Evolutionary conservation across 345 rosid genomes (phyloP).

Genomic region (Corchorus capsularis): DNA sequence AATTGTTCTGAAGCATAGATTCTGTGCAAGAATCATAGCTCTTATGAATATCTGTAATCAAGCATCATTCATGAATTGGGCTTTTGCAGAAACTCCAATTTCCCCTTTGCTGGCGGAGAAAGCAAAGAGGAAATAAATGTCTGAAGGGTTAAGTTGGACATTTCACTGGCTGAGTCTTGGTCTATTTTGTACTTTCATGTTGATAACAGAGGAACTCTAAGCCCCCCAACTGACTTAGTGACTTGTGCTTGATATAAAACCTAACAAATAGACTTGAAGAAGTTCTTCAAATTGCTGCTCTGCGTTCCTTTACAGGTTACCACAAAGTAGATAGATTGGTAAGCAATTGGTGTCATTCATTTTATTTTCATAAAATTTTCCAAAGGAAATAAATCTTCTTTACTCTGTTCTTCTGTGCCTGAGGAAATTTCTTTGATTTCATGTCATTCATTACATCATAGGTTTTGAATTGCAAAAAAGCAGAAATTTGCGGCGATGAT

Average conservation of each 20-base stretch:
- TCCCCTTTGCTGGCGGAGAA: not conserved
- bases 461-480: not conserved
- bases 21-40: slow-evolving; percentile 27
- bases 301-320: too few relatives aligned
- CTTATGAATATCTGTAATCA: slow-evolving; percentile 4
- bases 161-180: not conserved
- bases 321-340: too few relatives aligned
- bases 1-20: slow-evolving; percentile 24
- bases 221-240: not conserved
- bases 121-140: slow-evolving; percentile 5
- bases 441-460: not conserved
- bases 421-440: not conserved
- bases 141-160: slow-evolving; percentile 13
- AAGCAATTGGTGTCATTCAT: not conserved
- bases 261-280: not conserved
- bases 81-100: not conserved
- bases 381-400: not conserved
- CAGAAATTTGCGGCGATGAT: slow-evolving; percentile 24
- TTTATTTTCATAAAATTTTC: not conserved
- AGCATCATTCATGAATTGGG: not conserved
- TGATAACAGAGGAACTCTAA: not conserved
- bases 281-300: not conserved
- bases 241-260: not conserved
- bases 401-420: not conserved
- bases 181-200: slow-evolving; percentile 11